phyloP scores from a whole-genome alignment of 2,329 filamentous ascomycete genomes.

The Incumbomyces lentus region DNA sequence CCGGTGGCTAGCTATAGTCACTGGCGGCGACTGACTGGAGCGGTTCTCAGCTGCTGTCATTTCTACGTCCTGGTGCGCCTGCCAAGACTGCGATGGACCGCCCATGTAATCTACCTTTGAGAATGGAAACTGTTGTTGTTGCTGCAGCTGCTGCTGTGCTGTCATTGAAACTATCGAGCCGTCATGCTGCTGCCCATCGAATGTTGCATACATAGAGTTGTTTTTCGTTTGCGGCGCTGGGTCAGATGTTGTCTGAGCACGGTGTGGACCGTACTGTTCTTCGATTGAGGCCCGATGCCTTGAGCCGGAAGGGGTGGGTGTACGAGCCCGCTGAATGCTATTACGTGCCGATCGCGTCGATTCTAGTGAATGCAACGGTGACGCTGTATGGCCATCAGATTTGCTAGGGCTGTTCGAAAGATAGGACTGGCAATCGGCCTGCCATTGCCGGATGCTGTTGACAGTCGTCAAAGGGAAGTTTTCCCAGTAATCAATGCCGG shows the following conservation, averaged over 20 bases:
- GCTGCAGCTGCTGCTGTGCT: too few species aligned
- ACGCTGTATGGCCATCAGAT: too few species aligned
- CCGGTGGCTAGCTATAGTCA: not conserved
- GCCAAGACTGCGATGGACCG: too few species aligned
- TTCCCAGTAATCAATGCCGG: conserved; percentile 30
- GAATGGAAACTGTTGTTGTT: too few species aligned
- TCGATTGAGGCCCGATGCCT: not conserved
- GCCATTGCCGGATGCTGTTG: conserved; percentile 28
- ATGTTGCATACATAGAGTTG: not conserved
- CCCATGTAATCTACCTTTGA: too few species aligned
- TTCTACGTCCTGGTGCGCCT: too few species aligned
- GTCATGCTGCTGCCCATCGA: not conserved
- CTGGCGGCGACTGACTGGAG: too few species aligned
- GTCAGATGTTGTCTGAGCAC: not conserved
- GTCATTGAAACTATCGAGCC: too few species aligned
- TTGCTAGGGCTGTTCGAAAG: not conserved
- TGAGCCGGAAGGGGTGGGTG: not conserved
- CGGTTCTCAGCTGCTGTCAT: too few species aligned
- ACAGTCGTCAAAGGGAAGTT: conserved; percentile 27
- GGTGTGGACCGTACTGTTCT: not conserved
- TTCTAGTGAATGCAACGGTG: too few species aligned
- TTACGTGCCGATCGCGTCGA: not conserved
- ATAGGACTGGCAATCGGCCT: conserved; percentile 23
- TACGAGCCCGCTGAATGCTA: not conserved
- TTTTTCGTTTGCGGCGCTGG: not conserved